Evolutionary conservation across 768 basidiomycete genomes (phyloP), one percentile per base, ranked within the genome.

Genomic region (Trametes maxima): DNA sequence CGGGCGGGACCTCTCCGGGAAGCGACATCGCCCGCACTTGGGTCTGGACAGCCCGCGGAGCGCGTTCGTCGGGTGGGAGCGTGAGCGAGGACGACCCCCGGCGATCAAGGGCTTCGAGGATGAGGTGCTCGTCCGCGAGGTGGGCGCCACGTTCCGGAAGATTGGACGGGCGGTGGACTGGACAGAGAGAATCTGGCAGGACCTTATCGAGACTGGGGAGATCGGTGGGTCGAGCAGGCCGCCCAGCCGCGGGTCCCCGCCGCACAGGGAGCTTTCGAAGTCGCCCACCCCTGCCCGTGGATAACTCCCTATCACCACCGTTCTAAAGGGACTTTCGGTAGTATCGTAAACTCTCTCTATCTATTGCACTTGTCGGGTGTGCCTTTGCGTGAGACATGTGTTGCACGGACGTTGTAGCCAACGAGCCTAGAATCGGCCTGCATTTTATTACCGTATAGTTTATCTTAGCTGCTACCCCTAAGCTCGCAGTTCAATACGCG

Each of bases 101-200:
- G 66, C 69, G 11, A 76, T 88, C 43, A 87, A 85, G 67, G 89
- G 89, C 1, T 90, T 90, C 65, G 87, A 90, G 59, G 88, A 88
- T 65, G 78, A 78, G 25, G 75, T 85, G 1, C 74, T 92, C 51
- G 74, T 66, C n/a, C 62, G 67, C 13, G 84, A 78, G 0, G 71
- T 82, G 10, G 65, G 67, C 16, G 80, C 83, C 13, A 77, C 76
- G 21, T 70, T 81, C 55, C 64, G 55, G 45, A 79, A 75, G 69
- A 60, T 87, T 46, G 67, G 73, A 42, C 54, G 40, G 2, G 77
- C 78, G 55, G 68, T 86, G n/a, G 67, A 67, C 40, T 91, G 89
- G 89, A 74, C 80, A 5, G 78, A 81, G 42, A 67, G 65, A n/a
- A 75, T 81, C 6, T 90, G 88, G 88, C 73, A 67, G 3, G 82